Base-by-base conservation (phyloP, 2,329 filamentous ascomycete species). In the Juglanconis juglandina region DNA sequence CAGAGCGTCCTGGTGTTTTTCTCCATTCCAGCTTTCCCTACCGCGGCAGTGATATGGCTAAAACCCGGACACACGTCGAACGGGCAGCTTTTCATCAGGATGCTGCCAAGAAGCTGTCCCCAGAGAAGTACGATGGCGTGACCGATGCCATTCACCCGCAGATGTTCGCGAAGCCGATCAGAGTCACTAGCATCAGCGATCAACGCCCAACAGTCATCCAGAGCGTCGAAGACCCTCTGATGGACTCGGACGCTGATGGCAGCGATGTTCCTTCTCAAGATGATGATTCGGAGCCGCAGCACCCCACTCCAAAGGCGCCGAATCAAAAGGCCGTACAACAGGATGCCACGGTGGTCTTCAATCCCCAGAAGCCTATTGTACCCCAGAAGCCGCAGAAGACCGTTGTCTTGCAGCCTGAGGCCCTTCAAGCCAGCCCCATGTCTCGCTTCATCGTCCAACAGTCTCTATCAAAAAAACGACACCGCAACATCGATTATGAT, bases 401-500 rank as follows among this genome's bases (percentile, higher is more conserved):
- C 8, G 56, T 62, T 34, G 47, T 35, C 32, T 14, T 59, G 44
- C 49, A 62, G 51, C 53, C 62, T 14, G 61, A 65, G 39, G 59
- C 55, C 44, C 42, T 65, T 30, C 60, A 58, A 39, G 65, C 54
- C 62, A 63, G 57, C 62, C 53, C 35, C 14, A 59, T 58, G 53
- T 56, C 56, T 62, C 64, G 48, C 35, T 60, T 62, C 47, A 69
- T 65, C 37, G 53, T 53, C 33, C 64, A 65, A 13, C 53, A 55
- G 24, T 59, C 61, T 14, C 35, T 53, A n/a, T 39, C 54, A 51
- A 80, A 78, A 58, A 79, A 81, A 39, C 75, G 77, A 13, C 76
- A 73, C 2, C 71, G 70, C 41, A 79, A 74, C 60, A 74, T 77
- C 35, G 84, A 87, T 68, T 87, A 87, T 64, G 81, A 85, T 62